Base-by-base conservation (phyloP, 1,139 yeast genomes). In the Suhomyces guaymorum region DNA sequence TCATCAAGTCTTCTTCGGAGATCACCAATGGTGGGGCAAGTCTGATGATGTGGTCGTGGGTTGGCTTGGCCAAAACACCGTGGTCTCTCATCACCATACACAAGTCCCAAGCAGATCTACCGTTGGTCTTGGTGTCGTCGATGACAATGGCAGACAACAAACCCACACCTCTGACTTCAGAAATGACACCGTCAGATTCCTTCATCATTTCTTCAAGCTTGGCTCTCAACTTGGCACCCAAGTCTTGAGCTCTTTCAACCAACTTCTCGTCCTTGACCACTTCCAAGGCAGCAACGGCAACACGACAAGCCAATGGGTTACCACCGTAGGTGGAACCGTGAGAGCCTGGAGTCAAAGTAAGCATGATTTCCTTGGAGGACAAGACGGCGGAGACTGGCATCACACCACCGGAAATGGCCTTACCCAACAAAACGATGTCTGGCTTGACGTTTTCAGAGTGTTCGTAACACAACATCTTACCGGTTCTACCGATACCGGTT, bases 271-370 rank as follows among this genome's bases (percentile, higher is more conserved):
- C 95, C 59, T 75, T 78, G 42, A 90, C 88, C 38, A 92, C 97
- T 55, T 88, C 78, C 52, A 90, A 73, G 11, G 98, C 97, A 43
- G 96, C 97, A 60, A 88, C 82, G 46, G 97, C 95, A 23, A 89
- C 97, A 43, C 89, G 80, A 51, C 96, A 88, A 21, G 96, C 90
- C 58, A 90, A 77, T 46, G 98, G 97, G 68, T 89, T 92, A 62
- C 98, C 98, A 63, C 98, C 98, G 58, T 87, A 90, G 20, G 98
- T 90, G 28, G 97, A 90, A 34, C 97, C 98, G 63, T 90, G 97
- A 30, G 96, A 87, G 40, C 98, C 98, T 26, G 97, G 95, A 49
- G 86, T 88, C 52, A 90, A 77, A 49, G 90, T 81, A 48, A 81
- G 75, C 97, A 90, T 87, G 57, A 90, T 84, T 42, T 89, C 95